phyloP scores from a whole-genome alignment of 2,329 filamentous ascomycete species.

The Paramyrothecium sp. region DNA sequence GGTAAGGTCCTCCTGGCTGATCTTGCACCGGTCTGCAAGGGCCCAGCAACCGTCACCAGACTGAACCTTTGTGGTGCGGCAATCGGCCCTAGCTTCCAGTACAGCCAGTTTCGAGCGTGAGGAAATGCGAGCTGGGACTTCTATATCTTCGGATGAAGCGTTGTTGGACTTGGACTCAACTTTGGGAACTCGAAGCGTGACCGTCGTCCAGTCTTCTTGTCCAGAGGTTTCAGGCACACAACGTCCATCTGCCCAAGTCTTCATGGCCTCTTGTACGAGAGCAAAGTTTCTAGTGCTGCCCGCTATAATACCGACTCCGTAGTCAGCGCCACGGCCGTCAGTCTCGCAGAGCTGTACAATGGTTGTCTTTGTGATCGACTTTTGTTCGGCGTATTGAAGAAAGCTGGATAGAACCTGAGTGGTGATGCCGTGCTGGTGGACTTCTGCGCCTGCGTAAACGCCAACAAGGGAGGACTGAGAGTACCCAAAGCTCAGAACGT shows the following conservation, averaged over 20 bases:
- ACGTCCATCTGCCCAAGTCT: slow-evolving; percentile 17
- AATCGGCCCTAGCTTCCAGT: slow-evolving; percentile 10
- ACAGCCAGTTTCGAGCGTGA: slow-evolving; percentile 7
- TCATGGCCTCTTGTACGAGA: slow-evolving; percentile 20
- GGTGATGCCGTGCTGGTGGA: slow-evolving; percentile 17
- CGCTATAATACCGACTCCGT: slow-evolving; percentile 25
- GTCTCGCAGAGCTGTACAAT: slow-evolving; percentile 26
- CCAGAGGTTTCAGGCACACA: slow-evolving; percentile 12
- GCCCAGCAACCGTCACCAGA: slow-evolving; percentile 26
- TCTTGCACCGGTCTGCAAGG: slow-evolving; percentile 29
- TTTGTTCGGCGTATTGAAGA: slow-evolving; percentile 8
- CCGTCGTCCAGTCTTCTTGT: slow-evolving; percentile 11
- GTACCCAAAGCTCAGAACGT: slow-evolving; percentile 11
- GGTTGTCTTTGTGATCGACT: slow-evolving; percentile 8
- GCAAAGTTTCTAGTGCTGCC: slow-evolving; percentile 19
- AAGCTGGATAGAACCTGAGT: slow-evolving; percentile 12
- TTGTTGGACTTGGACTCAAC: slow-evolving; percentile 6
- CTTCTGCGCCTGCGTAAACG: slow-evolving; percentile 17
- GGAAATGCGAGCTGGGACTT: slow-evolving; percentile 1
- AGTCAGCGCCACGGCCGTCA: slow-evolving; percentile 19
- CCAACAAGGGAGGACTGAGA: slow-evolving; percentile 13
- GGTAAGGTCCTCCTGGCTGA: slow-evolving; percentile 23
- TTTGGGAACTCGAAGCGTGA: slow-evolving; percentile 13
- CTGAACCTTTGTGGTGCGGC: slow-evolving; percentile 14
- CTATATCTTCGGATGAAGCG: not conserved